Conservation (phyloP, 257 asterid species). For the Euphrasia confusa region DNA sequence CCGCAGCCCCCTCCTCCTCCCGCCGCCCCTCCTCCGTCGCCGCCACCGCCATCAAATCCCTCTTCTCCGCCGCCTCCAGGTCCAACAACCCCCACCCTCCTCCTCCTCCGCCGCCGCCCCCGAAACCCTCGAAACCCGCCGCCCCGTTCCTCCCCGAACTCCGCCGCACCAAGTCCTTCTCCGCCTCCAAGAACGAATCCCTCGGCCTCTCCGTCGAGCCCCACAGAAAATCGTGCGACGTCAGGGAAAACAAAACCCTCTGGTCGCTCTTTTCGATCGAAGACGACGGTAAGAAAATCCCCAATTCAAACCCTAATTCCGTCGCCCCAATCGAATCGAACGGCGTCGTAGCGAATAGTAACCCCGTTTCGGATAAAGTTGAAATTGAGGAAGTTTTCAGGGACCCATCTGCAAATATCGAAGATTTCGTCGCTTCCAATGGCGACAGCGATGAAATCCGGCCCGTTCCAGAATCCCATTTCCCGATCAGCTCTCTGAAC, state of each 20-base stretch:
- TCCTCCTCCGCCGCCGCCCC: conserved; percentile 48
- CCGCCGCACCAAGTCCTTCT: conserved; percentile 79
- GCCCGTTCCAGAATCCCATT: conserved; percentile 38
- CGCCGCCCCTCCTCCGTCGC: conserved; percentile 75
- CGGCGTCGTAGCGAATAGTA: conserved; percentile 21
- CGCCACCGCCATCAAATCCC: conserved; percentile 62
- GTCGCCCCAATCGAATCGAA: conserved; percentile 26
- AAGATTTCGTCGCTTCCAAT: conserved; percentile 24
- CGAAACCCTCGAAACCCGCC: conserved; percentile 43
- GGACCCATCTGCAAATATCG: conserved; percentile 26
- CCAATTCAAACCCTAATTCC: not conserved
- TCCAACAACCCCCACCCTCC: conserved; percentile 30
- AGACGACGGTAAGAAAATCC: conserved; percentile 30
- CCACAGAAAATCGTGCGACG: conserved; percentile 86
- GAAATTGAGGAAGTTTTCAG: conserved; percentile 34
- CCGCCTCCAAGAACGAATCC: conserved; percentile 80
- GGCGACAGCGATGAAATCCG: conserved; percentile 48
- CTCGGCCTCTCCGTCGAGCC: conserved; percentile 63
- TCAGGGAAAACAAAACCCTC: conserved; percentile 63
- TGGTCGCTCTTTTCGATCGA: conserved; percentile 54
- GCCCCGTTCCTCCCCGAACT: conserved; percentile 59
- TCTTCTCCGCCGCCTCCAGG: conserved; percentile 40
- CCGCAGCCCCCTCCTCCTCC: conserved; percentile 58
- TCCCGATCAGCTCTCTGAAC: conserved; percentile 18
- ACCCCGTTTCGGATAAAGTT: conserved; percentile 43